Conservation (phyloP, 305 asterid species). For the Fraxinus nigra region DNA sequence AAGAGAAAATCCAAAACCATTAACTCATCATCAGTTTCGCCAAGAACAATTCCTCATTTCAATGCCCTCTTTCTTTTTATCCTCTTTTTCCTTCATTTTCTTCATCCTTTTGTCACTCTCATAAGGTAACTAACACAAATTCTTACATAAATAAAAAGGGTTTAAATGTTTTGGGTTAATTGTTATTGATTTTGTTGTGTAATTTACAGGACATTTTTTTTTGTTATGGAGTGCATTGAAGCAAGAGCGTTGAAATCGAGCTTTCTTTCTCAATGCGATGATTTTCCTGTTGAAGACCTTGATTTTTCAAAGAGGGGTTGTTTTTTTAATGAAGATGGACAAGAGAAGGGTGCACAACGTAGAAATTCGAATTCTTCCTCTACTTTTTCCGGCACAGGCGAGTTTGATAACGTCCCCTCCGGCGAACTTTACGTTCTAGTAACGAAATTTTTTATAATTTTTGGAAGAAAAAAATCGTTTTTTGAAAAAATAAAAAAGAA, state of each 20-base stretch:
- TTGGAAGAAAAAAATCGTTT: not conserved
- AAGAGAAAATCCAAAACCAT: conserved; percentile 33
- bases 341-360: conserved; percentile 31
- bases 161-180: not conserved
- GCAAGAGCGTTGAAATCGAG: conserved; percentile 92
- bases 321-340: conserved; percentile 32
- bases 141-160: not conserved
- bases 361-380: conserved; percentile 40
- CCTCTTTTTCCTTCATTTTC: not conserved
- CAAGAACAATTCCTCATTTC: conserved; percentile 58
- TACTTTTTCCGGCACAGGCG: conserved; percentile 52
- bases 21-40: conserved; percentile 74
- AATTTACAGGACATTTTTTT: not conserved
- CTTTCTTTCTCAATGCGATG: conserved; percentile 68
- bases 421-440: conserved; percentile 75
- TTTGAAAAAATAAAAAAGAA: not conserved
- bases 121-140: conserved; percentile 26
- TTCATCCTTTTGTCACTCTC: conserved; percentile 5
- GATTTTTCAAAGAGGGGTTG: conserved; percentile 51
- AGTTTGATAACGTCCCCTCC: conserved; percentile 57
- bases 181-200: not conserved
- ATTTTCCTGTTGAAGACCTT: conserved; percentile 90
- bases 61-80: conserved; percentile 33
- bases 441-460: not conserved
- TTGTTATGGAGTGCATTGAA: conserved; percentile 73